Base-by-base conservation (phyloP, 805 yeast genomes). In the Cyberlindnera euphorbiae region DNA sequence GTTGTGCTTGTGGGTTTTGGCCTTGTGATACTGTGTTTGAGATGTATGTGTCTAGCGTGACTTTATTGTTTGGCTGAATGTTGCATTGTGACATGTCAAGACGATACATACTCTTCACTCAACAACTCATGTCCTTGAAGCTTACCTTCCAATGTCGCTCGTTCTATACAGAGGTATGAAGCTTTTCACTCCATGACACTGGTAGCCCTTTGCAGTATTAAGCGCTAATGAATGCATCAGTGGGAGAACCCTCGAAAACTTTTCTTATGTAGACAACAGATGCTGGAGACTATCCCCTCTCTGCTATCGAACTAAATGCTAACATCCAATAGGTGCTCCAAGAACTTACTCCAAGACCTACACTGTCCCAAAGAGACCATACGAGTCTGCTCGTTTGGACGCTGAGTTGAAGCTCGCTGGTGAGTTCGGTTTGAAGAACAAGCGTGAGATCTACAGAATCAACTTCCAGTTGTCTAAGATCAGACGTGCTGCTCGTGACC, bases 401-500 rank as follows among this genome's bases (percentile, higher is more conserved):
- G 87, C 96, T 69, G 98, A 93, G 77, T 85, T 93, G 72, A 90
- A 93, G 77, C 85, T 93, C 67, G 97, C 95, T 66, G 98, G 98
- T 80, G 97, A 93, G 75, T 89, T 75, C 84, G 98, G 98, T 82
- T 83, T 93, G 69, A 90, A 88, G 79, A 93, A 93, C 96, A 93
- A 93, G 90, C 86, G 94, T 71, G 98, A 93, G 77, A 87, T 93
- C 72, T 93, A 93, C 95, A 88, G 98, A 84, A 89, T 93, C 70
- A 94, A 94, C 71, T 86, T 84, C 82, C 97, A 93, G 78, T 85
- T 93, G 66, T 93, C 98, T 53, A 93, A 93, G 82, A 90, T 93
- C 69, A 89, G 98, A 79, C 88, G 98, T 79, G 98, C 98, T 71
- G 98, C 98, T 67, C 95, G 98, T 84, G 97, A 93, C 67, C 79